A percentile compares a stretch with the other conserved stretches of the same genome.
These are phyloP conservation scores for Fagus sylvatica DNA, from an alignment of 306 rosid species.

Conservation along the genomic window DNA sequence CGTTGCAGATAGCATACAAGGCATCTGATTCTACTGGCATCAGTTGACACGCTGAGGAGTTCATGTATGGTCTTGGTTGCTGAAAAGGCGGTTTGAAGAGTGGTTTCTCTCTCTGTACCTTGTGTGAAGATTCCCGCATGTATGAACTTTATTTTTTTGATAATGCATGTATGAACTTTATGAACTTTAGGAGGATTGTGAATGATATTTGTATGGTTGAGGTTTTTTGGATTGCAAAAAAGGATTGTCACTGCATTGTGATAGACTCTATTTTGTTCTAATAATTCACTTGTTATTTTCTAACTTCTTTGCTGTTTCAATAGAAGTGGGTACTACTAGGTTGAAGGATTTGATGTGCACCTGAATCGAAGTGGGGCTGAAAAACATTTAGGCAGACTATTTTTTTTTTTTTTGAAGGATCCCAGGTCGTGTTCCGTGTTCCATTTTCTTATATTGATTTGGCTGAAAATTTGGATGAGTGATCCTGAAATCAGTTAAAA, in stretches of 20 bases:
- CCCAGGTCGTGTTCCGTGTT: background rate
- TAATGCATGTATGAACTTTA: constrained; percentile 26
- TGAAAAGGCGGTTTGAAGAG: constrained; percentile 22
- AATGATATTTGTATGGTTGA: constrained; percentile 46
- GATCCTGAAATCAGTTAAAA: background rate
- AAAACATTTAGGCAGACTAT: background rate
- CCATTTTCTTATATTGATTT: no score
- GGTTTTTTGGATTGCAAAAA: constrained; percentile 21
- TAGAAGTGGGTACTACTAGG: background rate
- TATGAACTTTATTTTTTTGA: constrained; percentile 18
- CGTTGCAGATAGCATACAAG: background rate
- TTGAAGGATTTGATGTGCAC: no score
- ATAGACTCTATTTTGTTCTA: constrained; percentile 24
- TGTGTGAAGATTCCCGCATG: constrained; percentile 36
- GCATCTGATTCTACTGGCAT: constrained; percentile 29
- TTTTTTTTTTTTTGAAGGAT: background rate
- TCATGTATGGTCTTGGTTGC: constrained; percentile 1
- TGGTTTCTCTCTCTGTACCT: constrained; percentile 38
- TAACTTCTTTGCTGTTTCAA: background rate
- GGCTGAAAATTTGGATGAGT: background rate
- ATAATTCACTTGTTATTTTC: constrained; percentile 22
- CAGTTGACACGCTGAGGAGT: constrained; percentile 28
- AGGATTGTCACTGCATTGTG: constrained; percentile 33
- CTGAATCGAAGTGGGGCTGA: background rate
- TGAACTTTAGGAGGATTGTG: constrained; percentile 26